Conservation (phyloP, 352 stramenopile genomes). For the Phytophthora ramorum region DNA sequence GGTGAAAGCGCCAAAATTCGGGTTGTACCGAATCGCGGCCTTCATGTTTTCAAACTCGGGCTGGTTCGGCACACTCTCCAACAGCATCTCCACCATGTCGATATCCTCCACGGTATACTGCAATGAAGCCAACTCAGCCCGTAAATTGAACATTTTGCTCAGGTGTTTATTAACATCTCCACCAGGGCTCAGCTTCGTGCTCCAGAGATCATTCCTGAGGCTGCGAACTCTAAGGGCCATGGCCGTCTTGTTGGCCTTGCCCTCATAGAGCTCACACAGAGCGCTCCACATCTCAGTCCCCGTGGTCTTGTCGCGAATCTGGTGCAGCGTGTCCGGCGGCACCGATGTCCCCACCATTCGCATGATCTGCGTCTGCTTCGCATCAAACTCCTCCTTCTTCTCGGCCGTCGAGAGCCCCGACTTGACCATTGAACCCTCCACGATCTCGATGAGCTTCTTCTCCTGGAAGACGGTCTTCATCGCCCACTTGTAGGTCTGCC, state of each 20-base stretch:
- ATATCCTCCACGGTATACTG: slow-evolving; percentile 17
- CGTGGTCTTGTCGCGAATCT: slow-evolving; percentile 13
- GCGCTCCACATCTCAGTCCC: slow-evolving; percentile 10
- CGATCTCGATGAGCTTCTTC: too few relatives aligned
- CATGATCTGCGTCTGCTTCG: not conserved
- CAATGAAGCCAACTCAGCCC: slow-evolving; percentile 3
- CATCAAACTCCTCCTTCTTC: too few relatives aligned
- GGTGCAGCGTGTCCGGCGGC: slow-evolving; percentile 2
- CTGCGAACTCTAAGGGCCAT: too few relatives aligned
- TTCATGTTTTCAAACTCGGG: slow-evolving; percentile 9
- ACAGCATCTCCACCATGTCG: slow-evolving; percentile 16
- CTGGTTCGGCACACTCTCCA: slow-evolving; percentile 3
- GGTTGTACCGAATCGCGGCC: slow-evolving; percentile 2
- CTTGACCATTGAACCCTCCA: too few relatives aligned
- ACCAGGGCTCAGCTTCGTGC: not conserved
- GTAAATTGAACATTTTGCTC: slow-evolving; percentile 18
- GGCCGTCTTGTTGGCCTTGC: too few relatives aligned
- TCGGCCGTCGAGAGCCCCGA: too few relatives aligned
- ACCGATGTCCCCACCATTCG: slow-evolving; percentile 5
- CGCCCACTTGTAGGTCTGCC: too few relatives aligned
- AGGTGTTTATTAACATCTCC: slow-evolving; percentile 15
- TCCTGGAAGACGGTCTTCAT: too few relatives aligned
- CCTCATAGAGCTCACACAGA: slow-evolving; percentile 6
- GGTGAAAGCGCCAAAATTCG: not conserved
- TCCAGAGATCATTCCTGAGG: too few relatives aligned